Evolutionary conservation across 2,329 filamentous ascomycete species (phyloP), one percentile per base, ranked within the genome.

Genomic region (Ceratocystiopsis sp.): DNA sequence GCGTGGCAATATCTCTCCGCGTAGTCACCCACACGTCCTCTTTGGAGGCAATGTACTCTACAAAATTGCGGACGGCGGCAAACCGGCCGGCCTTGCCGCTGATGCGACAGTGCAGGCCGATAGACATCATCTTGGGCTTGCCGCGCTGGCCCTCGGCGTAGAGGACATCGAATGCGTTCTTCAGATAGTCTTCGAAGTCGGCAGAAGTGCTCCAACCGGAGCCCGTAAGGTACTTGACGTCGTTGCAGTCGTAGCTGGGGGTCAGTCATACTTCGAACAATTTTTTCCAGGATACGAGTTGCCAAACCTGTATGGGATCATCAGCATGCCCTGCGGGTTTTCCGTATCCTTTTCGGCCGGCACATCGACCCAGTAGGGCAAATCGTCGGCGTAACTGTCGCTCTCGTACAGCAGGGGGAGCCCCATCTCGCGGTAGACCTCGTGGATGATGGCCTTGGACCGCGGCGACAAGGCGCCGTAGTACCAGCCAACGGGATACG

Each of bases 61-160:
- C 65, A 51, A 72, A 70, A 43, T 68, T 62, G 50, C 63, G 59
- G 37, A 75, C 50, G 1, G 69, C 70, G 38, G 59, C 61, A 48
- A 68, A 67, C 2, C 70, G 58, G 3, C 67, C 70, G 1, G 69
- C 69, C 34, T 67, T 62, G 1, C 69, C 69, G 35, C 68, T 63
- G 42, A 69, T 67, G 9, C 68, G 61, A 48, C 66, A 70, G 52
- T 73, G 69, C 25, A 73, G 52, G 2, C 66, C 67, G 25, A 73
- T 63, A 0, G 69, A 73, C 69, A 73, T 73, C 69, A 73, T 73
- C 57, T 71, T 71, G 7, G 67, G 67, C 48, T 53, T 52, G 1
- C 67, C 67, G 13, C 59, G 59, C 43, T 60, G 52, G 0, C 67
- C 68, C 46, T 71, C 68, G 33, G 65, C 66, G 45, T 71, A 71